These are phyloP conservation scores for Podospora australis DNA, from an alignment of 495 filamentous ascomycete species.

Conservation along the genomic window DNA sequence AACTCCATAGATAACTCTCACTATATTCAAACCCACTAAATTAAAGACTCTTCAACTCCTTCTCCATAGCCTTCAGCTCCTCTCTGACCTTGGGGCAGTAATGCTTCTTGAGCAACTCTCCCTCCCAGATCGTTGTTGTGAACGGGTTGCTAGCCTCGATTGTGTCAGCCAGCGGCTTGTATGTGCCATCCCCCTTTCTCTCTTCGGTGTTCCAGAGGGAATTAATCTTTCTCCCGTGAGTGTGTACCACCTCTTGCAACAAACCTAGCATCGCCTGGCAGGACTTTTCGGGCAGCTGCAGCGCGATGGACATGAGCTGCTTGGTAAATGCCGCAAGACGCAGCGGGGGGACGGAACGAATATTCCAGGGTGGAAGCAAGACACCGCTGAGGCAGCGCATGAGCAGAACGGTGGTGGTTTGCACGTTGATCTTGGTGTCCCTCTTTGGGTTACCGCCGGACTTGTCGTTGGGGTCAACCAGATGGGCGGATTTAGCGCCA, in stretches of 20 bases:
- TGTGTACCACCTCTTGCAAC: conserved; percentile 64
- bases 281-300: conserved; percentile 88
- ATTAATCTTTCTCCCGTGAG: conserved; percentile 34
- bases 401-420: conserved; percentile 85
- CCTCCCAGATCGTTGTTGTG: conserved; percentile 87
- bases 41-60: conserved; percentile 29
- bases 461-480: conserved; percentile 61
- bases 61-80: conserved; percentile 65
- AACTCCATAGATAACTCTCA: neutral
- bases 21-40: too few relatives aligned
- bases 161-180: conserved; percentile 50
- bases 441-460: conserved; percentile 22
- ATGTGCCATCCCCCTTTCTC: conserved; percentile 64
- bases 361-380: conserved; percentile 59
- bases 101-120: conserved; percentile 76
- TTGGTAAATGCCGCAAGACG: conserved; percentile 91
- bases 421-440: conserved; percentile 75
- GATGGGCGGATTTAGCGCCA: conserved; percentile 69
- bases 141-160: conserved; percentile 83
- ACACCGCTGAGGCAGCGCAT: conserved; percentile 74
- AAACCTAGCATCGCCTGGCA: conserved; percentile 68
- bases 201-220: conserved; percentile 58
- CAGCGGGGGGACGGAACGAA: conserved; percentile 59
- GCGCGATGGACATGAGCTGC: conserved; percentile 69
- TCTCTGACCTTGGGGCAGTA: conserved; percentile 82